A percentile compares a stretch with the other conserved stretches of the same genome.
Evolutionary conservation across 805 yeast species (phyloP).

Genomic region (Candida anglica): DNA sequence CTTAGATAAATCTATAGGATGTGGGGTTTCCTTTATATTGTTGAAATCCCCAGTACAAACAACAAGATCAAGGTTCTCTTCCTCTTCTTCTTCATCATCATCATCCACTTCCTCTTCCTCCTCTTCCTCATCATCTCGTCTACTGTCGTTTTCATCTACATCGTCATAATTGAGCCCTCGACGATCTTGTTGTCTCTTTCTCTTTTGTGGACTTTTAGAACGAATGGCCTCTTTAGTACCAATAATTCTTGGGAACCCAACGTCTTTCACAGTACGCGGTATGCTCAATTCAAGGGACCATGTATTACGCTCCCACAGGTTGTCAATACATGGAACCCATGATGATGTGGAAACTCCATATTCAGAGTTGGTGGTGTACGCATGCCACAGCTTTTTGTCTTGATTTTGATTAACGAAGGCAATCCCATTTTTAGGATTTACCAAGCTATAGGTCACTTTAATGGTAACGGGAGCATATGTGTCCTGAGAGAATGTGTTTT

Average conservation of each 20-base stretch:
- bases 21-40: constrained; percentile 66
- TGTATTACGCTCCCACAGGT: constrained; percentile 79
- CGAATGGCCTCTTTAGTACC: constrained; percentile 27
- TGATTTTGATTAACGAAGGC: constrained; percentile 59
- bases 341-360: constrained; percentile 79
- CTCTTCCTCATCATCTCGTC: constrained; percentile 25
- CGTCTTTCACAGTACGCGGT: constrained; percentile 74
- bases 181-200: constrained; percentile 6
- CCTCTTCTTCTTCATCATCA: constrained; percentile 42
- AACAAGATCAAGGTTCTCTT: constrained; percentile 46
- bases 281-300: constrained; percentile 90
- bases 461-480: constrained; percentile 69
- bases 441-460: constrained; percentile 60
- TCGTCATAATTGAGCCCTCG: constrained; percentile 1
- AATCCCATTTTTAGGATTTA: constrained; percentile 70
- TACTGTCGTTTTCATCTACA: constrained; percentile 8
- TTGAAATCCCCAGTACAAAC: constrained; percentile 72
- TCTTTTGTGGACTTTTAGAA: constrained; percentile 8
- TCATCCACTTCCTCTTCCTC: constrained; percentile 36
- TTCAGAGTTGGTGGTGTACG: constrained; percentile 78
- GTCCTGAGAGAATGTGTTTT: constrained; percentile 30
- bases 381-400: constrained; percentile 64
- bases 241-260: constrained; percentile 46
- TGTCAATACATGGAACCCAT: constrained; percentile 98
- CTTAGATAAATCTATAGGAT: constrained; percentile 68